Conservation (phyloP, 2,329 filamentous ascomycete genomes). For the Fulvia fulva region DNA sequence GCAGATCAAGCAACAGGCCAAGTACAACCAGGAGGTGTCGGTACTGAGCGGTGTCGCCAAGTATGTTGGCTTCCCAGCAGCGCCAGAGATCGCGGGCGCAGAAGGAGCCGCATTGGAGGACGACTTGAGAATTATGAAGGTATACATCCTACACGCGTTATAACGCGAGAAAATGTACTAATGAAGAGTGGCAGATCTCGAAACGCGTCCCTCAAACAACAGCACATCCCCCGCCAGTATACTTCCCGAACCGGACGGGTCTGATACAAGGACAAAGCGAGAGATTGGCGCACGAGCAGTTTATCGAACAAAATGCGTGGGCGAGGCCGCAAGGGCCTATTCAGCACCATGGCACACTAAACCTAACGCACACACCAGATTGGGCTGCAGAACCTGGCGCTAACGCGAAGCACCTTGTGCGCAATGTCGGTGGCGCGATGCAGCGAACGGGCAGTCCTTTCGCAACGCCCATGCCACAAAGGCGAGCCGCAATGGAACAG, state of each 20-base stretch:
- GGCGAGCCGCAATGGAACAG: conserved; percentile 21
- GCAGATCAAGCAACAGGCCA: conserved; percentile 77
- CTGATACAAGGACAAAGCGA: conserved; percentile 26
- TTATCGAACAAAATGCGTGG: conserved; percentile 86
- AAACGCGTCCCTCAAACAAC: conserved; percentile 22
- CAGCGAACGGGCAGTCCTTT: conserved; percentile 25
- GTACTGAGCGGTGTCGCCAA: conserved; percentile 87
- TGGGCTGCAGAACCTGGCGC: conserved; percentile 29
- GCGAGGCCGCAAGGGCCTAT: conserved; percentile 80
- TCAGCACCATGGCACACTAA: conserved; percentile 41
- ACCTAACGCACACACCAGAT: conserved; percentile 32
- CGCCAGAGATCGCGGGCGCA: conserved; percentile 75
- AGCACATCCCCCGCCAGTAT: conserved; percentile 22
- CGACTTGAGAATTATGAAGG: conserved; percentile 84
- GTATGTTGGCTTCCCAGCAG: conserved; percentile 92
- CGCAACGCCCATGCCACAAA: conserved; percentile 30
- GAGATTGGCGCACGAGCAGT: conserved; percentile 59
- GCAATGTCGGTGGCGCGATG: conserved; percentile 22
- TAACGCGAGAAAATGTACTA: conserved; percentile 8
- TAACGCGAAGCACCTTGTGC: conserved; percentile 24
- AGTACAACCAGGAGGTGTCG: conserved; percentile 93
- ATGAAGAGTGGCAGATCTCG: conserved; percentile 20
- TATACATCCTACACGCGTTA: conserved; percentile 46
- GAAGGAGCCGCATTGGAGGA: conserved; percentile 72
- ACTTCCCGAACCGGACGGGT: conserved; percentile 21